A percentile compares a stretch with the other conserved stretches of the same genome.
phyloP scores from a whole-genome alignment of 768 basidiomycete genomes.

The Mycena kentingensis region DNA sequence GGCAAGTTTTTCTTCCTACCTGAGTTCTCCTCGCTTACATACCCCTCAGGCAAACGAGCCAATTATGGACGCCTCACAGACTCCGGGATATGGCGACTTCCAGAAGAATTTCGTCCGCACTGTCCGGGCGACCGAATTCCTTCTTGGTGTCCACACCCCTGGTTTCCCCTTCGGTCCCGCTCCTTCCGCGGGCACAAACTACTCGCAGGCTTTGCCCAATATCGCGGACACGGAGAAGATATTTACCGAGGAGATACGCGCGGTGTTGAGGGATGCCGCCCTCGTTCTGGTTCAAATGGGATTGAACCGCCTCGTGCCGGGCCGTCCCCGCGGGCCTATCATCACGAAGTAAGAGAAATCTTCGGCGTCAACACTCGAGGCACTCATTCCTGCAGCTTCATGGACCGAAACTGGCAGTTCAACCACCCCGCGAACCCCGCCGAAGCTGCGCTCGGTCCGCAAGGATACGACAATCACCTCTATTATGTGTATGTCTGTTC shows the following conservation, averaged over 20 bases:
- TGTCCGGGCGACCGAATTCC: slow-evolving; percentile 64
- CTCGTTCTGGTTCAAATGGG: slow-evolving; percentile 39
- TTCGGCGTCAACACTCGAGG: not conserved
- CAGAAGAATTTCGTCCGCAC: slow-evolving; percentile 69
- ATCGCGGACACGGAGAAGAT: slow-evolving; percentile 18
- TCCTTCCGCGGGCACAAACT: slow-evolving; percentile 23
- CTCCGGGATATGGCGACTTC: slow-evolving; percentile 71
- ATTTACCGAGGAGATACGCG: slow-evolving; percentile 31
- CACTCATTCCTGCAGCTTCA: slow-evolving; percentile 53
- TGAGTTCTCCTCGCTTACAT: not conserved
- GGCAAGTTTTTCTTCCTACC: slow-evolving; percentile 28
- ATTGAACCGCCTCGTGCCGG: not conserved
- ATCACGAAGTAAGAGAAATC: slow-evolving; percentile 41
- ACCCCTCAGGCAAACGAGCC: slow-evolving; percentile 55
- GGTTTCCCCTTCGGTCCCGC: slow-evolving; percentile 28
- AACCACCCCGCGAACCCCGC: slow-evolving; percentile 72
- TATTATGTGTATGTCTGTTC: slow-evolving; percentile 62
- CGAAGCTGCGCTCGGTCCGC: slow-evolving; percentile 66
- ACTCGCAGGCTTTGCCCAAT: slow-evolving; percentile 29
- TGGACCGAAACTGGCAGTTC: slow-evolving; percentile 80
- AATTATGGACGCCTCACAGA: slow-evolving; percentile 66
- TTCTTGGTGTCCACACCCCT: slow-evolving; percentile 55
- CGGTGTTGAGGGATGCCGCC: slow-evolving; percentile 37
- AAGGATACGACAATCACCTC: slow-evolving; percentile 77
- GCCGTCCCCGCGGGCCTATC: not conserved